Evolutionary conservation across 352 stramenopile genomes (phyloP), one percentile per base, ranked within the genome.

Genomic region (Thalassiosira hispida): DNA sequence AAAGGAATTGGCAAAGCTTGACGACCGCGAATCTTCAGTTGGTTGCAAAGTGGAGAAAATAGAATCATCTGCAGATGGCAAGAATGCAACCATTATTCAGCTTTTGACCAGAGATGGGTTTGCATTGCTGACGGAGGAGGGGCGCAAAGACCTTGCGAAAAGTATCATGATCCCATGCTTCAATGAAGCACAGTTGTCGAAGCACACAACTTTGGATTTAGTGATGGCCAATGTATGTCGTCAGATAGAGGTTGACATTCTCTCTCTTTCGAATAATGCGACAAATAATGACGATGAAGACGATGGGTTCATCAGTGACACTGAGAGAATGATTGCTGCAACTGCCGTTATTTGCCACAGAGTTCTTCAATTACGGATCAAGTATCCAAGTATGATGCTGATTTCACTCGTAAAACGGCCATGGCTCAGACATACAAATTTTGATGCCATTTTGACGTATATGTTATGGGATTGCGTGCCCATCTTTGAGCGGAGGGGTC

Each of bases 391-490:
- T 44, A 20, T 67, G 20, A 69, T 84, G n/a, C 11, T 85, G 49
- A 23, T 16, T 11, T 62, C 22, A 16, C 73, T 85, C 9, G 8
- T 46, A 5, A 33, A 40, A 38, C 29, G 77, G 57, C 86, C 86
- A 56, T 93, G 88, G 88, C 73, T 93, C n/a, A 68, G 88, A 38
- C 88, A 93, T 55, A 51, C 92, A 42, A 77, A 59, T n/a, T 87
- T 83, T 71, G 88, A 93, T 76, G 77, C 77, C 16, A 85, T 84
- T n/a, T 56, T 92, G 7, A 63, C 82, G 7, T 93, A 90, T 69
- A 52, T 88, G 16, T 47, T 91, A n/a, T 93, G 88, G 88, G 88
- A 93, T 71, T 72, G 72, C 12, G 82, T 91, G 22, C 73, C 74
- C 0, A 77, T 88, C 51, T 63, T 93, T 22, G 88, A 93, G 60